A percentile compares a stretch with the other conserved stretches of the same genome.
Conservation (phyloP, 83 land plant species). For the Diphasiastrum complanatum region DNA sequence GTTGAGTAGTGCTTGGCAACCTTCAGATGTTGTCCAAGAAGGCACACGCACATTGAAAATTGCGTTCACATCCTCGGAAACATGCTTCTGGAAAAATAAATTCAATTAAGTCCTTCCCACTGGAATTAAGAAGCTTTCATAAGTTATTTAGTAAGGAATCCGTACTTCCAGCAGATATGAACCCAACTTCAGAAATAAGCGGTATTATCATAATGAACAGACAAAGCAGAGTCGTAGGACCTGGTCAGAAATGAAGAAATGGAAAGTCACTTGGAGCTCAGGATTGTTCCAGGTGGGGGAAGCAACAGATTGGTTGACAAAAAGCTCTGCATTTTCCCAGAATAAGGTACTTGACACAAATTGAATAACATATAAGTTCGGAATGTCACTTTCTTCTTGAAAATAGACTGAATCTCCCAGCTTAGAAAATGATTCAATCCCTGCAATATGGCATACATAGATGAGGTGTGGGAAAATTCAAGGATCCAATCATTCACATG, state of each 20-base stretch:
- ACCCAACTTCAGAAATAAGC: too few species aligned
- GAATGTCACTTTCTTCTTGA: constrained; percentile 44
- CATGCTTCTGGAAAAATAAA: too few species aligned
- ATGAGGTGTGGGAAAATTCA: too few species aligned
- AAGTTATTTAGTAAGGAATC: too few species aligned
- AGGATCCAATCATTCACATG: too few species aligned
- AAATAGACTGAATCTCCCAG: constrained; percentile 79
- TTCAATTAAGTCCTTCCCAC: too few species aligned
- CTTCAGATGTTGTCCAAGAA: constrained; percentile 46
- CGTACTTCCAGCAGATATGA: too few species aligned
- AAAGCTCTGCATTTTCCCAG: constrained; percentile 58
- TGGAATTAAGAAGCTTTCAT: too few species aligned
- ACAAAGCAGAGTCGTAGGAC: neutral
- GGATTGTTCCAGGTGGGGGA: constrained; percentile 47
- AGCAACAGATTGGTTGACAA: constrained; percentile 43
- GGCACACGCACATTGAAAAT: constrained; percentile 64
- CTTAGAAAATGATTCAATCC: constrained; percentile 94
- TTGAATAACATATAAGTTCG: constrained; percentile 61
- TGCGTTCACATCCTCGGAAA: constrained; percentile 13
- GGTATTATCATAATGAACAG: too few species aligned
- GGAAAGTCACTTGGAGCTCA: constrained; percentile 38
- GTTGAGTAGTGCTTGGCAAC: constrained; percentile 42
- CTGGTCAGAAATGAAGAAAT: constrained; percentile 23
- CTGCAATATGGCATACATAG: constrained; percentile 27
- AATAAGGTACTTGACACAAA: constrained; percentile 55